Evolutionary conservation across 2,329 filamentous ascomycete genomes (phyloP), one percentile per base, ranked within the genome.

Genomic region (Plenodomus tracheiphilus): DNA sequence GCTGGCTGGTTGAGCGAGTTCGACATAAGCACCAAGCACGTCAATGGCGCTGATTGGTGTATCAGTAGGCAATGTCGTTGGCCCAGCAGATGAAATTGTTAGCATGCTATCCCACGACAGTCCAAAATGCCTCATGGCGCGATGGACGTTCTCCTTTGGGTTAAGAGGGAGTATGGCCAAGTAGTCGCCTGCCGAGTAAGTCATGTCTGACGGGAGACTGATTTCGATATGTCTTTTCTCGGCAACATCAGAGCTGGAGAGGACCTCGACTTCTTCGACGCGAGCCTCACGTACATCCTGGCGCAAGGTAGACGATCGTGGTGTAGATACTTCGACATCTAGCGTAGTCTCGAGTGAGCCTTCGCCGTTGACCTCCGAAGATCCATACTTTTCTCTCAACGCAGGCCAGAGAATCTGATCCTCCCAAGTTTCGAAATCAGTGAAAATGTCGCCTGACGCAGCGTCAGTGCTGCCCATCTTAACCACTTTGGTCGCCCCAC

Each of bases 101-200:
- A 90, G 72, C 52, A 82, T 79, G 2, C 85, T 81, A 66, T 92
- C 88, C 82, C 85, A 87, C 0, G 86, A 80, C 0, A 93, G 73
- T 1, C 80, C 74, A 65, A 91, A 92, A 17, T 80, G 77, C 16
- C 74, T 75, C 72, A 91, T 82, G 0, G 82, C 86, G 8, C 87
- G 79, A 4, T 79, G 77, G 2, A 92, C 81, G 9, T 77, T 83
- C 22, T 79, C 72, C 39, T 78, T 77, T 1, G 84, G 83, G 66
- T 93, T 93, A 22, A 89, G 72, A 0, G 89, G 89, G 1, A 91
- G 75, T 2, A 91, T 77, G 0, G 87, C 86, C 0, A 93, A 79
- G 65, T 94, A 93, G 64, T 93, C 89, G 13, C 89, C 89, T 2
- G 86, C 81, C 34, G 81, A 79, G 71, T 92, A 93, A 0, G 78